These are phyloP conservation scores for Saturnispora gosingensis DNA, from an alignment of 805 yeast species.

Conservation along the genomic window DNA sequence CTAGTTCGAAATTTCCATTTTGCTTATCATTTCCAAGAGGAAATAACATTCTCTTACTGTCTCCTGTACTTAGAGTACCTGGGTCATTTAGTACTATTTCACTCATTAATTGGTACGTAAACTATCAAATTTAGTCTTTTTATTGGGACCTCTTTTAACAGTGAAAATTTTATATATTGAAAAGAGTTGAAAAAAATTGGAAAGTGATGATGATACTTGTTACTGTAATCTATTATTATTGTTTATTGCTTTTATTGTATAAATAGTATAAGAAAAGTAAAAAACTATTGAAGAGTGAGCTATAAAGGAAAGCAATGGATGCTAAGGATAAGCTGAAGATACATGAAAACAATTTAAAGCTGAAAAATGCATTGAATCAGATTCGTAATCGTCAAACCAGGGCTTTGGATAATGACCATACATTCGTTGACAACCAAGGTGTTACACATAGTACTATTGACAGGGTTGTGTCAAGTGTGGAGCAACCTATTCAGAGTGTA, in stretches of 20 bases:
- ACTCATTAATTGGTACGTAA: not conserved
- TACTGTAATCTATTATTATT: not conserved
- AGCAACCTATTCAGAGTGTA: slow-evolving; percentile 52
- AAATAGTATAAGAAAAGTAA: not conserved
- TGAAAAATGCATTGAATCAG: slow-evolving; percentile 32
- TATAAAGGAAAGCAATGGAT: not conserved
- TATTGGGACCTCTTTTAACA: not conserved
- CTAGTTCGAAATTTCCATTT: slow-evolving; percentile 84
- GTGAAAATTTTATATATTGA: slow-evolving; percentile 2
- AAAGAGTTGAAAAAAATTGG: not conserved
- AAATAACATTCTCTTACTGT: slow-evolving; percentile 16
- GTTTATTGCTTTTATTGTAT: not conserved
- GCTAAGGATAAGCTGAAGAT: slow-evolving; percentile 18
- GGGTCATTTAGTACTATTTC: slow-evolving; percentile 26
- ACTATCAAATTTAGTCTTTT: no score
- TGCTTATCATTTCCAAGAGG: slow-evolving; percentile 43
- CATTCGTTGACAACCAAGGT: slow-evolving; percentile 52
- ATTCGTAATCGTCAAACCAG: slow-evolving; percentile 16
- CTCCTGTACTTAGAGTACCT: slow-evolving; percentile 25
- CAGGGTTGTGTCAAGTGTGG: slow-evolving; percentile 46
- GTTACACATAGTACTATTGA: slow-evolving; percentile 43
- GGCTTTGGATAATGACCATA: slow-evolving; percentile 22
- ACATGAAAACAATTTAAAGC: slow-evolving; percentile 42
- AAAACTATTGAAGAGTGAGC: not conserved
- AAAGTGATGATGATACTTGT: not conserved